A percentile compares a stretch with the other conserved stretches of the same genome.
phyloP scores from a whole-genome alignment of 495 filamentous ascomycete species.

The Hypoxylon fragiforme region DNA sequence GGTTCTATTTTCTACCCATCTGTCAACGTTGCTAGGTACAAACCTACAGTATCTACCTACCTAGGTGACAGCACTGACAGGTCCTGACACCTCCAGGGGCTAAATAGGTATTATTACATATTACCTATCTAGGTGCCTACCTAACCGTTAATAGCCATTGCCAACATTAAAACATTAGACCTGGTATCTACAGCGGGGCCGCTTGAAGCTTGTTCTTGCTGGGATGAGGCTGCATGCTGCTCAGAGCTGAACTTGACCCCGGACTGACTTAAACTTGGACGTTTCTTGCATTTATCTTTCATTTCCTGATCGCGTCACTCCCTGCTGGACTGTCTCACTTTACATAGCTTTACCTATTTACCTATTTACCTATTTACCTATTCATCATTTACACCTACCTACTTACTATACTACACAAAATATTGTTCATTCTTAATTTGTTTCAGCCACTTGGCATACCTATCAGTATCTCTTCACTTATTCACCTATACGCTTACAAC shows the following conservation, averaged over 20 bases:
- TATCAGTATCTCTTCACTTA: not conserved
- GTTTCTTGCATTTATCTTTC: constrained; percentile 28
- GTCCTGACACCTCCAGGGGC: too few relatives aligned
- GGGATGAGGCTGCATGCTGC: constrained; percentile 20
- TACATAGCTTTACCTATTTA: not conserved
- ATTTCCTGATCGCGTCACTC: constrained; percentile 23
- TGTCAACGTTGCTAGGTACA: constrained; percentile 2
- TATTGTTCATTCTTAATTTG: not conserved
- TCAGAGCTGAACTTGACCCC: constrained; percentile 21
- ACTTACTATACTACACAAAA: too few relatives aligned
- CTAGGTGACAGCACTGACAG: too few relatives aligned
- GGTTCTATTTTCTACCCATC: constrained; percentile 18
- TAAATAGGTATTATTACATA: too few relatives aligned
- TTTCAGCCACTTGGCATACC: constrained; percentile 3
- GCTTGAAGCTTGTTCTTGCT: not conserved
- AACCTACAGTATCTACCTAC: too few relatives aligned
- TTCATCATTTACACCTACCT: too few relatives aligned
- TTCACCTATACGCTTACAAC: not conserved
- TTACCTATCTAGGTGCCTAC: too few relatives aligned
- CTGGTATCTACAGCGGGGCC: not conserved
- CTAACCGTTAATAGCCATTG: too few relatives aligned
- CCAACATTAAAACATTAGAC: too few relatives aligned
- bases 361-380: not conserved
- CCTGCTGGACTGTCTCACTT: not conserved
- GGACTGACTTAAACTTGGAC: constrained; percentile 9